phyloP scores from a whole-genome alignment of 2,329 filamentous ascomycete species.

The Rutstroemia sp. region DNA sequence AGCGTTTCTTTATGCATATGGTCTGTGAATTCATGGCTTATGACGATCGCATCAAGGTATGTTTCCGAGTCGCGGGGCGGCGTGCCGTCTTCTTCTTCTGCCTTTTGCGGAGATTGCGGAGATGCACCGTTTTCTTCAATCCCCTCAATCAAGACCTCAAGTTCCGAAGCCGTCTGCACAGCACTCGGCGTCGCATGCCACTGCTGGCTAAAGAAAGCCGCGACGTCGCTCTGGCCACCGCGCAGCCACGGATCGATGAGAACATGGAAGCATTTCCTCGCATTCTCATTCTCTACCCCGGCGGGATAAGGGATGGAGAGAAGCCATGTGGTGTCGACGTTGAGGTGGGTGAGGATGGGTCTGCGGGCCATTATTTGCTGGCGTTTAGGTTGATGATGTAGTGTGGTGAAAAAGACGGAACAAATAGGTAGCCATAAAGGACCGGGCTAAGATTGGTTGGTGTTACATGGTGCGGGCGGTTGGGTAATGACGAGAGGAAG shows the following conservation, averaged over 20 bases:
- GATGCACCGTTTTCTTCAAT: conserved; percentile 34
- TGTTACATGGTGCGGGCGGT: too few species aligned
- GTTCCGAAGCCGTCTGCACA: conserved; percentile 45
- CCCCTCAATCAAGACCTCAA: conserved; percentile 43
- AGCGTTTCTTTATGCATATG: conserved; percentile 56
- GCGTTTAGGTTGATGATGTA: too few species aligned
- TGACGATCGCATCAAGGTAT: conserved; percentile 5
- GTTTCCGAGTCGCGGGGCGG: neutral
- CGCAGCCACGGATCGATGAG: conserved; percentile 59
- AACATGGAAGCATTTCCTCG: conserved; percentile 49
- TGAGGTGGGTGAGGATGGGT: conserved; percentile 55
- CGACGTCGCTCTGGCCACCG: conserved; percentile 55
- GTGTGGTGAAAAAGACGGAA: too few species aligned
- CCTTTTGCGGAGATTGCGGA: too few species aligned
- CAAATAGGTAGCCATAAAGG: too few species aligned
- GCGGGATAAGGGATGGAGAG: conserved; percentile 53
- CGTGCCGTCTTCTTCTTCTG: too few species aligned
- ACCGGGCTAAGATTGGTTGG: too few species aligned
- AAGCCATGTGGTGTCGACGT: conserved; percentile 61
- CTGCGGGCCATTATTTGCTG: conserved; percentile 26
- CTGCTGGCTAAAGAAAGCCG: conserved; percentile 58
- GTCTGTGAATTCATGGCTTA: conserved; percentile 62
- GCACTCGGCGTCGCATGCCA: conserved; percentile 50
- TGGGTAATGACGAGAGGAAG: too few species aligned
- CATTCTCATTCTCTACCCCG: neutral